Percentiles rank a stretch among this genome's conserved stretches.
These are phyloP conservation scores for Funneliformis caledonium DNA, from an alignment of 371 early-diverging fungal species.

Conservation along the genomic window DNA sequence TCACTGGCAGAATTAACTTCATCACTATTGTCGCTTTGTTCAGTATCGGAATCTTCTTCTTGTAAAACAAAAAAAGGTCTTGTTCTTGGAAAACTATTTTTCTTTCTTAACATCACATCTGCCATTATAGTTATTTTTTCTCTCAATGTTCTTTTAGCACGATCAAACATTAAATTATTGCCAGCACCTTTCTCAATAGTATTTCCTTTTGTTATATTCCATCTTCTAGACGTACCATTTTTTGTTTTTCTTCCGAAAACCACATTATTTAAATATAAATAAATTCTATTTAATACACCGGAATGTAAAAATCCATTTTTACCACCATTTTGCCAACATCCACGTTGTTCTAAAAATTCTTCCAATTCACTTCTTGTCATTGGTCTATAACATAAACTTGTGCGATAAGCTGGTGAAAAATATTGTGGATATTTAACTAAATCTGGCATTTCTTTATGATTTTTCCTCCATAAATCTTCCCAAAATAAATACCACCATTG, in stretches of 20 bases:
- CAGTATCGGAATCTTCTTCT: constrained; percentile 4
- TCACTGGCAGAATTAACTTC: constrained; percentile 33
- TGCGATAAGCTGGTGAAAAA: constrained; percentile 63
- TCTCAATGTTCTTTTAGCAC: background rate
- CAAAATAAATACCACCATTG: constrained; percentile 68
- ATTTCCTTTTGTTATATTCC: constrained; percentile 18
- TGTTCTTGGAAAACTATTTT: background rate
- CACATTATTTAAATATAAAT: constrained; percentile 49
- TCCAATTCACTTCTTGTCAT: constrained; percentile 57
- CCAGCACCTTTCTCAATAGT: background rate
- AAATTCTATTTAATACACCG: constrained; percentile 57
- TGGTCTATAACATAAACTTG: constrained; percentile 61
- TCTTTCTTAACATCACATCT: constrained; percentile 10
- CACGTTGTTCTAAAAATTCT: constrained; percentile 54
- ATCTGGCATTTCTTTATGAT: constrained; percentile 50
- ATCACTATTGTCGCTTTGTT: constrained; percentile 16
- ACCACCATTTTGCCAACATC: constrained; percentile 54
- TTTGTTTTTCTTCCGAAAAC: constrained; percentile 17
- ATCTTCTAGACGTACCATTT: background rate
- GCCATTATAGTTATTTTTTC: constrained; percentile 8
- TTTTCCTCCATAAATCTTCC: constrained; percentile 66
- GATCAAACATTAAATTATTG: background rate
- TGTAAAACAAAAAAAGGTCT: constrained; percentile 34
- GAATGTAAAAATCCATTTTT: constrained; percentile 53
- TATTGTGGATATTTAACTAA: constrained; percentile 48